phyloP scores from a whole-genome alignment of 1,139 yeast genomes.

The Geotrichum bryndzae region DNA sequence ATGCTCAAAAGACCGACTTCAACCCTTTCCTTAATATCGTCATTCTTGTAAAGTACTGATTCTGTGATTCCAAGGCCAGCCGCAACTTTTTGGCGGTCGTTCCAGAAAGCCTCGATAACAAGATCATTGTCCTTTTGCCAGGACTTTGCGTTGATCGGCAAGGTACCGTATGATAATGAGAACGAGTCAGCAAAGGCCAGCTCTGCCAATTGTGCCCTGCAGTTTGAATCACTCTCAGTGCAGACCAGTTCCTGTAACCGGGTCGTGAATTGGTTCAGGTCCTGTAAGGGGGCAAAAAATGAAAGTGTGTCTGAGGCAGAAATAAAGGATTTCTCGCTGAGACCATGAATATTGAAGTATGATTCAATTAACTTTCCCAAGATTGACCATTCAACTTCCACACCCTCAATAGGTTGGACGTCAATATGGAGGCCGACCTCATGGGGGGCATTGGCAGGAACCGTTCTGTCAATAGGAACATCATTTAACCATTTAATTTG shows the following conservation, averaged over 20 bases:
- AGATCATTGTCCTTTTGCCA: conserved; percentile 24
- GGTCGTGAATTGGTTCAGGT: conserved; percentile 5
- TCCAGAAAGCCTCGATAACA: conserved; percentile 27
- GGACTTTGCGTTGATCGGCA: conserved; percentile 24
- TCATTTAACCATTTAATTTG: conserved; percentile 27
- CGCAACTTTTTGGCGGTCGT: conserved; percentile 13
- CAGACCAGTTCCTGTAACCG: conserved; percentile 1
- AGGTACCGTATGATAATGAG: conserved; percentile 24
- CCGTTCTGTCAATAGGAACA: conserved; percentile 18
- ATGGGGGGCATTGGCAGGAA: conserved; percentile 29
- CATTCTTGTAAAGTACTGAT: conserved; percentile 1
- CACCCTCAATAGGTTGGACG: conserved; percentile 10
- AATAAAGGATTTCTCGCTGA: conserved; percentile 3
- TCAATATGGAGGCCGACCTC: conserved; percentile 31
- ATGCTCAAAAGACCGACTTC: conserved; percentile 28
- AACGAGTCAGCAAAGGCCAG: conserved; percentile 24
- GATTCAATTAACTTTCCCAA: conserved; percentile 1
- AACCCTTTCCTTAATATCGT: conserved; percentile 17
- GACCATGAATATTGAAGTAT: conserved; percentile 10
- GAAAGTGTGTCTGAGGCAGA: conserved; percentile 23
- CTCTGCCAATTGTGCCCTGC: conserved; percentile 13
- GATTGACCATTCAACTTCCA: not conserved
- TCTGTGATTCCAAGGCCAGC: not conserved
- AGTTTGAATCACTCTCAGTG: not conserved
- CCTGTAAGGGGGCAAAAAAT: conserved; percentile 16